phyloP scores from a whole-genome alignment of 257 asterid genomes.

The Forsythia viridissima region DNA sequence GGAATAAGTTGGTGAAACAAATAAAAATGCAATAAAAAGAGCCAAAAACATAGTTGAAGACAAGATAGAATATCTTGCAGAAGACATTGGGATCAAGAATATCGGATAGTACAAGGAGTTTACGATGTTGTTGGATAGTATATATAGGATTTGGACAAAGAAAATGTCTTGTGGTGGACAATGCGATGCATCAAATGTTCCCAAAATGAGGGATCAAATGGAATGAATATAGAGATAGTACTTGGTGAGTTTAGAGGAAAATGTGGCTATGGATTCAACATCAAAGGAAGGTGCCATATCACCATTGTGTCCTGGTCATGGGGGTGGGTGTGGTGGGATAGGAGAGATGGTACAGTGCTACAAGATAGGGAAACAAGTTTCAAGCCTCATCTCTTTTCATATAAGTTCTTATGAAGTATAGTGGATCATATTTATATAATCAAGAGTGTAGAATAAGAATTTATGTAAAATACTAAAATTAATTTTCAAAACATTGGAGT shows the following conservation, averaged over 20 bases:
- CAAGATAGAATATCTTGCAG: neutral
- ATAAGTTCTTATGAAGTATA: neutral
- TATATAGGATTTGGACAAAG: constrained; percentile 3
- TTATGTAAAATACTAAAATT: neutral
- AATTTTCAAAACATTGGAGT: neutral
- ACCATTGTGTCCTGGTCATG: constrained; percentile 8
- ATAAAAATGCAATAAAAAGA: constrained; percentile 20
- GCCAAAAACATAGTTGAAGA: neutral
- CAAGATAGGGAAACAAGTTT: neutral
- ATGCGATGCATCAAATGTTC: neutral
- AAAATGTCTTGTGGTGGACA: constrained; percentile 2
- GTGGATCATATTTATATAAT: neutral
- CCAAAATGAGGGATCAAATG: constrained; percentile 7
- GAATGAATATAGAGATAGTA: neutral
- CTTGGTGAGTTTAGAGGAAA: neutral
- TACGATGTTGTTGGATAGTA: neutral
- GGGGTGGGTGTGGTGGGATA: neutral
- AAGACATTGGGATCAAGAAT: neutral
- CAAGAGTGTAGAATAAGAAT: neutral
- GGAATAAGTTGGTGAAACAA: constrained; percentile 37
- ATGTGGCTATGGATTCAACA: constrained; percentile 2
- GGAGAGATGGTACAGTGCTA: neutral
- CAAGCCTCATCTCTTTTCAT: neutral
- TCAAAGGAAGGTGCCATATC: constrained; percentile 15
- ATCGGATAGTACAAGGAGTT: neutral